These are phyloP conservation scores for Vanderwaltozyma tropicalis DNA, from an alignment of 805 yeast species.

Conservation along the genomic window DNA sequence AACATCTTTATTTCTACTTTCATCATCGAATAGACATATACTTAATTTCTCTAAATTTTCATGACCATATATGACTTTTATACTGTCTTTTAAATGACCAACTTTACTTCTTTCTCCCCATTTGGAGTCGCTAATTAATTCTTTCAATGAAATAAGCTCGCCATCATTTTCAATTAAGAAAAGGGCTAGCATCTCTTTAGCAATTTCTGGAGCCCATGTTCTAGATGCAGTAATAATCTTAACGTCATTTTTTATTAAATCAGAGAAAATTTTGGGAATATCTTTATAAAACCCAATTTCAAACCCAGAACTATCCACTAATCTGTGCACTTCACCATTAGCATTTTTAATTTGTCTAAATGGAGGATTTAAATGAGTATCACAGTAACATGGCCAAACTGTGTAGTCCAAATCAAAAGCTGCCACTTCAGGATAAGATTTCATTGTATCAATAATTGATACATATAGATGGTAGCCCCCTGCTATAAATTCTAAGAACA, in stretches of 20 bases:
- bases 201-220: slow-evolving; percentile 72
- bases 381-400: slow-evolving; percentile 31
- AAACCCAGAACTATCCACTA: slow-evolving; percentile 36
- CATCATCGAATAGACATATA: slow-evolving; percentile 63
- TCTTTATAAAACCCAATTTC: slow-evolving; percentile 53
- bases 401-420: slow-evolving; percentile 30
- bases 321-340: slow-evolving; percentile 23
- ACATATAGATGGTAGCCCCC: no score
- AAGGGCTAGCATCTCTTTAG: slow-evolving; percentile 46
- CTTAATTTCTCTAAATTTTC: slow-evolving; percentile 39
- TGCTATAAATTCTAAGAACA: no score
- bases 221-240: slow-evolving; percentile 64
- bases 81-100: slow-evolving; percentile 47
- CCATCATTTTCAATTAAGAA: slow-evolving; percentile 41
- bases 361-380: slow-evolving; percentile 29
- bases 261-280: slow-evolving; percentile 51
- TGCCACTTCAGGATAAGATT: slow-evolving; percentile 27
- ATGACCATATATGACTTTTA: slow-evolving; percentile 37
- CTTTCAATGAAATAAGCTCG: slow-evolving; percentile 15
- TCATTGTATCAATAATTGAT: neutral
- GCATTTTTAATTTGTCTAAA: slow-evolving; percentile 18
- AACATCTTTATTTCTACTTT: slow-evolving; percentile 66
- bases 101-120: slow-evolving; percentile 62
- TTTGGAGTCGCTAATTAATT: slow-evolving; percentile 46
- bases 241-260: slow-evolving; percentile 39